Evolutionary conservation across 129 eudicot genomes (phyloP), one percentile per base, ranked within the genome.

Genomic region (Kitagawia praeruptora): DNA sequence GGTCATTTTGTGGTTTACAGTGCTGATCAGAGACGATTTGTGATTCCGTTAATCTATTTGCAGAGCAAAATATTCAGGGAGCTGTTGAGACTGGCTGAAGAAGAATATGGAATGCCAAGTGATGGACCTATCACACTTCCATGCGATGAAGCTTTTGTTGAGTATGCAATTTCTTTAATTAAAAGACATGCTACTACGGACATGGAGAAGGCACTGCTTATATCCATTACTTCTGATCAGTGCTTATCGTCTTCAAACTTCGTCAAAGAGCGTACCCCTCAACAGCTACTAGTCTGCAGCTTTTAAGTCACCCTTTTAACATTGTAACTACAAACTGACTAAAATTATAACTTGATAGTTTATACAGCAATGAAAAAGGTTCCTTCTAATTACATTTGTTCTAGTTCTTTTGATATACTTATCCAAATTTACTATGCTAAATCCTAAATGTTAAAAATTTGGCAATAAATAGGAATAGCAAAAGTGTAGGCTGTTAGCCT

Each of bases 1-100:
- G 89, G 89, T 25, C 86, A 83, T 69, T 86, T 86, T 67, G 81
- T 80, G 13, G 82, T 83, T 2, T 83, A 86, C 78, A 77, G 84
- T 6, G 72, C 74, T 28, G 86, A 86, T 81, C 45, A 64, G 44
- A 78, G 40, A 23, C 82, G 86, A 14, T 86, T 58, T 46, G 64
- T 76, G 28, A 46, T 86, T 41, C 84, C 89, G 15, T 6, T 86
- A 1, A 42, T 44, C 8, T 83, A 80, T 37, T 76, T 86, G 19
- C 75, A 83, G 39, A 58, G 28, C 28, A 23, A 63, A 2, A 78
- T 86, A 15, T 76, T 83, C 16, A 73, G 27, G 61, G 86, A 74
- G 27, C 82, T 86, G 13, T 41, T 86, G 12, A 83, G 70, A 40
- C 77, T 86, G 85, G 78, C 89, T 19, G 86, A 80, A 56, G 85